Evolutionary conservation across 768 basidiomycete species (phyloP).

Genomic region (Cystobasidium ongulense): DNA sequence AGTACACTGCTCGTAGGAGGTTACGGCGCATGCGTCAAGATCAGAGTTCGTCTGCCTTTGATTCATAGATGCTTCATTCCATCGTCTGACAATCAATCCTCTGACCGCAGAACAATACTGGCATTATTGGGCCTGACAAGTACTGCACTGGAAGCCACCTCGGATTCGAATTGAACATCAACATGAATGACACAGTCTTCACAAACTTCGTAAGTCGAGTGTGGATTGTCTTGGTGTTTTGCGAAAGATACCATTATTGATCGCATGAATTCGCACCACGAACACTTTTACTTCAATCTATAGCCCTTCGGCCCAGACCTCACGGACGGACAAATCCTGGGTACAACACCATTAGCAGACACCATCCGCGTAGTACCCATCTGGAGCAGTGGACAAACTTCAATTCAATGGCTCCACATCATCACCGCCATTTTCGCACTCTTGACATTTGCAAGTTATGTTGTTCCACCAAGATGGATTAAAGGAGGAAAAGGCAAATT

Average conservation of each 20-base stretch:
- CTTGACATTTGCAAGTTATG: neutral
- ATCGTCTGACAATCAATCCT: neutral
- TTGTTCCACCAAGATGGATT: conserved; percentile 5
- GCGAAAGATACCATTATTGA: too few species aligned
- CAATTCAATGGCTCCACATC: neutral
- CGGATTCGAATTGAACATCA: conserved; percentile 4
- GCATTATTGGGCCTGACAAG: neutral
- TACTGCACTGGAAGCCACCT: neutral
- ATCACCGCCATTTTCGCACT: conserved; percentile 3
- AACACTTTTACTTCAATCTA: neutral
- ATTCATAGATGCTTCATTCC: too few species aligned
- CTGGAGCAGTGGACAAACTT: neutral
- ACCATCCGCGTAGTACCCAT: neutral
- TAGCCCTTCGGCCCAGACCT: neutral
- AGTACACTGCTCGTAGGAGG: conserved; percentile 14
- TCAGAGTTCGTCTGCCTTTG: neutral
- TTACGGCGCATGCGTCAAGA: conserved; percentile 6
- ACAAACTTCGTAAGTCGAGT: neutral
- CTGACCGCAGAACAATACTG: neutral
- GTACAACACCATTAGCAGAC: neutral
- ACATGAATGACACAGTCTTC: conserved; percentile 20
- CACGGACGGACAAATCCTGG: conserved; percentile 2
- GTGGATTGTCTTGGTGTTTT: neutral
- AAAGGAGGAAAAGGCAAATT: neutral
- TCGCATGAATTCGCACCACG: too few species aligned